Base-by-base conservation (phyloP, 345 rosid species). In the Bretschneidera sinensis region DNA sequence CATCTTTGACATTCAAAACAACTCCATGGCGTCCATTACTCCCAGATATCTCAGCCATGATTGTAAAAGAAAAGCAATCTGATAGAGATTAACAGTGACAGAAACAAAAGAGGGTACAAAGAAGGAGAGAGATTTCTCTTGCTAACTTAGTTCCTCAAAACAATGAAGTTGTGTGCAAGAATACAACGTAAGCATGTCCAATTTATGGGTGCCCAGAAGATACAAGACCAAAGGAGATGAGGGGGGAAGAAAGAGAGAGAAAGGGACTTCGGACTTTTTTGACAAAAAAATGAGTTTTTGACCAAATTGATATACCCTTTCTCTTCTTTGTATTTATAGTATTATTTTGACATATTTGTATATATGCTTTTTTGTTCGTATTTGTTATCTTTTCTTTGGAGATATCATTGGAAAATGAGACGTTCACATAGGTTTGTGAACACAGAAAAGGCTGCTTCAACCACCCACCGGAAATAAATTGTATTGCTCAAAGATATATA, bases 1-100 rank as follows among this genome's bases (percentile, higher is more conserved):
- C 75, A 55, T 78, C 85, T 47, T 78, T 78, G 24, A 87, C 69
- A 55, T 79, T 83, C 69, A 92, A 52, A 25, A 61, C 76, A 10
- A 85, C 90, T 49, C 63, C 77, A 57, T 74, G 67, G 43, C 54
- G 70, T 54, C 77, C 84, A 59, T 64, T 73, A 50, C 65, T 31
- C 35, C 45, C 65, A 0, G 62, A 25, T 50, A 56, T 72, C 63
- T 81, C 86, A 19, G 80, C 94, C 96, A 88, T 91, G 52, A 31
- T 33, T 28, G 11, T 4, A 4, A 39, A 14, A 39, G 45, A 39
- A 39, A 39, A 39, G n/a, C 45, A 39, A 39, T 28, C 33, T 2
- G 33, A 28, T 3, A 28, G 33, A 28, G 33, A 28, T 3, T 2
- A 8, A 28, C 5, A 28, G 33, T 9, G 15, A 49, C 8, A 17